Percentiles rank a stretch among this genome's conserved stretches.
Conservation (phyloP, 176 grass and related monocot genomes). For the Hsuehochloa calcarea region DNA sequence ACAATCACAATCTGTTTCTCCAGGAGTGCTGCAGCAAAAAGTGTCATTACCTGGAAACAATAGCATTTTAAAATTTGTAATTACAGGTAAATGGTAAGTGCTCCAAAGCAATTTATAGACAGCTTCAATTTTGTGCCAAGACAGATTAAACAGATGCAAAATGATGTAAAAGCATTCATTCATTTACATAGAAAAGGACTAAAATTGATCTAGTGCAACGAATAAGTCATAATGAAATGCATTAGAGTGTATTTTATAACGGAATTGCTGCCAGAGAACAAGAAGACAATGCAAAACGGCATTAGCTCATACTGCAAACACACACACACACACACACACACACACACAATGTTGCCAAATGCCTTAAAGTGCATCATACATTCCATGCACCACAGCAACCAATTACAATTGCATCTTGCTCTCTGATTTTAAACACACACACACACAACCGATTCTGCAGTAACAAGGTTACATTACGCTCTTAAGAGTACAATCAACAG, state of each 20-base stretch:
- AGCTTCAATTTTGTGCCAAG: neutral
- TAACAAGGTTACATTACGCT: conserved; percentile 12
- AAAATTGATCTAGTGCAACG: neutral
- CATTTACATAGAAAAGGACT: neutral
- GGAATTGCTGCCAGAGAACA: neutral
- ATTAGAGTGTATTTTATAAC: neutral
- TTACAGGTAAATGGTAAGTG: conserved; percentile 4
- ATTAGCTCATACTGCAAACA: neutral
- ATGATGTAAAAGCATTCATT: neutral
- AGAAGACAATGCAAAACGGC: conserved; percentile 9
- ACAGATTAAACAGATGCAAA: neutral
- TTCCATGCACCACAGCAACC: neutral
- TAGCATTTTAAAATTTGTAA: conserved; percentile 27
- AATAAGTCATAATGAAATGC: neutral
- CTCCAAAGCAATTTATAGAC: conserved; percentile 5
- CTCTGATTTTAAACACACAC: no score
- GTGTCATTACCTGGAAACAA: conserved; percentile 72
- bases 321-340: neutral
- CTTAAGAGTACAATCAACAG: neutral
- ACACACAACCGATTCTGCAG: neutral
- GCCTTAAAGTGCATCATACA: neutral
- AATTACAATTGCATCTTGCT: neutral
- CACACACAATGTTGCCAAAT: neutral
- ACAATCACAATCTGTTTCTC: conserved; percentile 94
- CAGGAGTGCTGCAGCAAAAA: conserved; percentile 88